Evolutionary conservation across 78 protist species (phyloP).

Genomic region (Speleostelium caveatum): DNA sequence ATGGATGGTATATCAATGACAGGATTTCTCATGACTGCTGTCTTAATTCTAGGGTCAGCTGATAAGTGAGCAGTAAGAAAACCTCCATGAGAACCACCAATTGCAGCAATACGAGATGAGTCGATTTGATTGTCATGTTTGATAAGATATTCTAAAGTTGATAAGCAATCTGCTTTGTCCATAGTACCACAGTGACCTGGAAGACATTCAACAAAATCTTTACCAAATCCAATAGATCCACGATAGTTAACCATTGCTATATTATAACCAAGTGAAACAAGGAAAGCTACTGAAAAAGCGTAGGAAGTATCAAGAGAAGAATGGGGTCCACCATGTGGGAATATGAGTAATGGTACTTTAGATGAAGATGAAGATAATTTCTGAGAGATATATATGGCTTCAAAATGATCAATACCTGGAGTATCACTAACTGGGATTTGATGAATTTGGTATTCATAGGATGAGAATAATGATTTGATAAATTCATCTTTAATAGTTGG

Average conservation of each 20-base stretch:
- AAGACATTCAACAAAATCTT: constrained; percentile 29
- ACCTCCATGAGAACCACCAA: constrained; percentile 80
- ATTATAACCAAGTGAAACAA: constrained; percentile 45
- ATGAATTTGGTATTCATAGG: not conserved
- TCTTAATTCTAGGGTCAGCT: constrained; percentile 2
- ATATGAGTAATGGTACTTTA: constrained; percentile 28
- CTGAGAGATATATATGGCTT: constrained; percentile 3
- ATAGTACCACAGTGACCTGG: constrained; percentile 13
- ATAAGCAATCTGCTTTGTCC: constrained; percentile 31
- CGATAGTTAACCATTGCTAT: constrained; percentile 35
- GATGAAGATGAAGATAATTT: not conserved
- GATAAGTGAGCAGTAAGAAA: constrained; percentile 34
- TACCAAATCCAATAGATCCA: constrained; percentile 76
- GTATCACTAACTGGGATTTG: not conserved
- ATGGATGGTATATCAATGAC: constrained; percentile 39
- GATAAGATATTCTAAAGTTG: constrained; percentile 7
- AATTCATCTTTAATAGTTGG: too few relatives aligned
- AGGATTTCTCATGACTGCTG: constrained; percentile 60
- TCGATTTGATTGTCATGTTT: not conserved
- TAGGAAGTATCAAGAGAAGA: not conserved
- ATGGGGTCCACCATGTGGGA: constrained; percentile 77
- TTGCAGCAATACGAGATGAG: not conserved
- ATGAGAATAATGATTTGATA: not conserved
- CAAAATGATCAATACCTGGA: constrained; percentile 28
- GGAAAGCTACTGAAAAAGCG: not conserved